Conservation (phyloP, 2,329 filamentous ascomycete species). For the Botrytis aclada region DNA sequence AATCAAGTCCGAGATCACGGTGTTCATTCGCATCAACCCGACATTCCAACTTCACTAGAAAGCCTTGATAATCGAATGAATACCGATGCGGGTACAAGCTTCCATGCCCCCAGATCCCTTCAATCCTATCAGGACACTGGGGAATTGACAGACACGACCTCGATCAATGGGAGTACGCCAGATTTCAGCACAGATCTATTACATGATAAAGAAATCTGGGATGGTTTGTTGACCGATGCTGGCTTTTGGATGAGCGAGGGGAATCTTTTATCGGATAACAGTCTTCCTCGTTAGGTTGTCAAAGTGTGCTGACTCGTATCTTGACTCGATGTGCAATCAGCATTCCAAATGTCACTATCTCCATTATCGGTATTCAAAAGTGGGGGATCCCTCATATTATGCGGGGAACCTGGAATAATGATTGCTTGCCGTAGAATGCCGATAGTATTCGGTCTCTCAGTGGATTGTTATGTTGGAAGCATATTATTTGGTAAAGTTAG, state of each 20-base stretch:
- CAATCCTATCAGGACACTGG: neutral
- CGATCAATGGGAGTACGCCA: neutral
- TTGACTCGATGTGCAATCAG: neutral
- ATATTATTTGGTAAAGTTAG: neutral
- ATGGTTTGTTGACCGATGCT: conserved; percentile 34
- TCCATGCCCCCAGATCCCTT: neutral
- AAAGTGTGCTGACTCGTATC: neutral
- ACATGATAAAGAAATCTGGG: conserved; percentile 34
- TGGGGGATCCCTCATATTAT: neutral
- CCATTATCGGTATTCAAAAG: neutral
- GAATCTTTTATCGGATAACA: conserved; percentile 22
- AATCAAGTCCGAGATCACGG: neutral
- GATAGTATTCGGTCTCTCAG: neutral
- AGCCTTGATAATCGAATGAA: neutral
- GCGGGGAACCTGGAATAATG: neutral
- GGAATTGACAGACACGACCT: neutral
- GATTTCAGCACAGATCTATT: conserved; percentile 19
- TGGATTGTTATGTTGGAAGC: neutral
- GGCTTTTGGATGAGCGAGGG: conserved; percentile 37
- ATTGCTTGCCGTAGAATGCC: conserved; percentile 1
- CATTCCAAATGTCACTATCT: neutral
- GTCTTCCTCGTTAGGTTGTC: neutral
- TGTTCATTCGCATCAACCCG: neutral
- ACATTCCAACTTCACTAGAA: too few relatives aligned
- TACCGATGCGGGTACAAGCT: neutral